phyloP scores from a whole-genome alignment of 192 early-diverging fungal species.

The Mortierella claussenii region DNA sequence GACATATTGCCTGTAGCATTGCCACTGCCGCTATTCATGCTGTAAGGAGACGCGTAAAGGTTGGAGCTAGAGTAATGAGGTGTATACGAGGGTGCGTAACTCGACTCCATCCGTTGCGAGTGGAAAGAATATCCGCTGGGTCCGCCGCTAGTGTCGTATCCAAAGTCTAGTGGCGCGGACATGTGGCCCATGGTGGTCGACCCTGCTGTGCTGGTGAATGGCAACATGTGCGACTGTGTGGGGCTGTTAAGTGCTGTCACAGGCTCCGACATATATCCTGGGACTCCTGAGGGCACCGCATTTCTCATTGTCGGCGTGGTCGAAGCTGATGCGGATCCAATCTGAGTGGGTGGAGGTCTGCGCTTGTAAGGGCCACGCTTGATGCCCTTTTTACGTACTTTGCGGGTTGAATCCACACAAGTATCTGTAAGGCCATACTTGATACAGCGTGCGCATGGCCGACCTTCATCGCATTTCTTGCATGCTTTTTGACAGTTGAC shows the following conservation, averaged over 20 bases:
- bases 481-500: slow-evolving; percentile 89
- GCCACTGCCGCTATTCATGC: slow-evolving; percentile 7
- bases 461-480: slow-evolving; percentile 91
- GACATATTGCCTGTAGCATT: slow-evolving; percentile 8
- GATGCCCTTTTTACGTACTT: slow-evolving; percentile 84
- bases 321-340: slow-evolving; percentile 28
- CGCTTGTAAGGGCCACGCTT: slow-evolving; percentile 88
- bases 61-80: slow-evolving; percentile 27
- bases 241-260: slow-evolving; percentile 42
- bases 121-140: slow-evolving; percentile 28
- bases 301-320: slow-evolving; percentile 41
- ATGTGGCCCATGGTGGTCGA: slow-evolving; percentile 12
- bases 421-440: slow-evolving; percentile 74
- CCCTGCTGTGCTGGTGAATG: slow-evolving; percentile 35
- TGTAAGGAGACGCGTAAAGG: slow-evolving; percentile 18
- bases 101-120: slow-evolving; percentile 39
- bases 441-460: slow-evolving; percentile 87
- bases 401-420: slow-evolving; percentile 82
- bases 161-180: slow-evolving; percentile 30
- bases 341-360: slow-evolving; percentile 49
- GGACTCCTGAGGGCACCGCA: slow-evolving; percentile 25
- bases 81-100: slow-evolving; percentile 24
- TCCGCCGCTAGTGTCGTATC: slow-evolving; percentile 38
- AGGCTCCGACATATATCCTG: slow-evolving; percentile 45
- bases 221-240: slow-evolving; percentile 38